Conservation (phyloP, 2,329 filamentous ascomycete species). For the Colletotrichum filicis region DNA sequence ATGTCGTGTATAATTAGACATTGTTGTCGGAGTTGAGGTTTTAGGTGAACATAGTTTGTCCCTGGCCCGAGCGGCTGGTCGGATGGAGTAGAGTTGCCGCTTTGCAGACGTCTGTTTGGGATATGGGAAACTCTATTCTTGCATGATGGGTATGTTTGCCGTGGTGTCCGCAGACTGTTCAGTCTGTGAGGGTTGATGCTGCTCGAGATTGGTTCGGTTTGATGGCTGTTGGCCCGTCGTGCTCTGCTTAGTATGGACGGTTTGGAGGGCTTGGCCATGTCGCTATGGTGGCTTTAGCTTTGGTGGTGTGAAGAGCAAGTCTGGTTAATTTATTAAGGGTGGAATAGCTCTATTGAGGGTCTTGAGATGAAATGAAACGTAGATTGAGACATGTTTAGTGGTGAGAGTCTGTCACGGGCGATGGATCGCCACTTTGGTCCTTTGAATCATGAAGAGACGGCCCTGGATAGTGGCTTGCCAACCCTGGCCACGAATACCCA, state of each 20-base stretch:
- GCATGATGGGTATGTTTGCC: too few relatives aligned
- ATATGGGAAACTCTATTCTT: not conserved
- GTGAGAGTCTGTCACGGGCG: too few relatives aligned
- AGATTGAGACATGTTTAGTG: too few relatives aligned
- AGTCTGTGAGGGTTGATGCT: not conserved
- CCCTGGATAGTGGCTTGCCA: too few relatives aligned
- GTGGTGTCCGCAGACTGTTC: not conserved
- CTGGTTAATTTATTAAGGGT: fast-evolving
- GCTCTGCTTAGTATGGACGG: not conserved
- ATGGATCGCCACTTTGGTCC: too few relatives aligned
- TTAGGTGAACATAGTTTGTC: not conserved
- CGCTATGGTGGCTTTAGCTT: not conserved
- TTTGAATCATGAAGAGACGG: too few relatives aligned
- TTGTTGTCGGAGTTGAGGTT: not conserved
- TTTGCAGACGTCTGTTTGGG: not conserved
- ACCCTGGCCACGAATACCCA: too few relatives aligned
- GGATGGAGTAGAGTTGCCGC: not conserved
- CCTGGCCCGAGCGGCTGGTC: not conserved
- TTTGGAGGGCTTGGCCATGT: too few relatives aligned
- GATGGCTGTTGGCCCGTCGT: not conserved
- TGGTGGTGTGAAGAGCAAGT: not conserved
- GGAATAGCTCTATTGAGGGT: not conserved
- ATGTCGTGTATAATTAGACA: not conserved
- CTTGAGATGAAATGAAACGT: too few relatives aligned
- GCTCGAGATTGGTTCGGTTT: not conserved